phyloP scores from a whole-genome alignment of 441 rosid species.

The Kokia cookei region DNA sequence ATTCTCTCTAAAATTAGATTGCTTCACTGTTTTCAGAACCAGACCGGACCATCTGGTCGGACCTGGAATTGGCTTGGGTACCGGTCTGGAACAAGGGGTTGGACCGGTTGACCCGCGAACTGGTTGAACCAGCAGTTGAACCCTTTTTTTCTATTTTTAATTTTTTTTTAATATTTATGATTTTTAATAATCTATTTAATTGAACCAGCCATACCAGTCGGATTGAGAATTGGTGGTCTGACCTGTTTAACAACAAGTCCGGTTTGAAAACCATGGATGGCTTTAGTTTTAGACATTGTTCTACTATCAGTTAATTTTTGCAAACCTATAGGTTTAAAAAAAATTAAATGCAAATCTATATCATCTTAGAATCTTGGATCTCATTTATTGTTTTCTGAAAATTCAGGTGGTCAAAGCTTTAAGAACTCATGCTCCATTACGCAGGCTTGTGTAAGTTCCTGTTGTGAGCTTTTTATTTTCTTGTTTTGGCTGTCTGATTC shows the following conservation, averaged over 20 bases:
- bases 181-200: too few relatives aligned
- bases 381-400: slow-evolving; percentile 2
- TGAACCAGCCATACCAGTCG: too few relatives aligned
- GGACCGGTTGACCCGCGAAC: too few relatives aligned
- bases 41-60: too few relatives aligned
- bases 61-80: too few relatives aligned
- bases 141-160: too few relatives aligned
- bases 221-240: too few relatives aligned
- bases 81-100: too few relatives aligned
- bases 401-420: slow-evolving; percentile 73
- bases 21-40: too few relatives aligned
- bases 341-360: neutral
- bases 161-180: too few relatives aligned
- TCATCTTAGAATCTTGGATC: neutral
- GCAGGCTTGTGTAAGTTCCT: slow-evolving; percentile 77
- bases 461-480: neutral
- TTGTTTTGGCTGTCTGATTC: neutral
- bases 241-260: too few relatives aligned
- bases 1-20: neutral
- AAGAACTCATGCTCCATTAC: slow-evolving; percentile 62
- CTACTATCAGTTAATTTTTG: neutral
- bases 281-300: neutral
- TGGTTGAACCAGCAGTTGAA: too few relatives aligned
- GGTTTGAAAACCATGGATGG: neutral
- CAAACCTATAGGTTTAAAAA: neutral